Conservation (phyloP, 768 basidiomycete genomes). For the Leucocoprinus sp. region DNA sequence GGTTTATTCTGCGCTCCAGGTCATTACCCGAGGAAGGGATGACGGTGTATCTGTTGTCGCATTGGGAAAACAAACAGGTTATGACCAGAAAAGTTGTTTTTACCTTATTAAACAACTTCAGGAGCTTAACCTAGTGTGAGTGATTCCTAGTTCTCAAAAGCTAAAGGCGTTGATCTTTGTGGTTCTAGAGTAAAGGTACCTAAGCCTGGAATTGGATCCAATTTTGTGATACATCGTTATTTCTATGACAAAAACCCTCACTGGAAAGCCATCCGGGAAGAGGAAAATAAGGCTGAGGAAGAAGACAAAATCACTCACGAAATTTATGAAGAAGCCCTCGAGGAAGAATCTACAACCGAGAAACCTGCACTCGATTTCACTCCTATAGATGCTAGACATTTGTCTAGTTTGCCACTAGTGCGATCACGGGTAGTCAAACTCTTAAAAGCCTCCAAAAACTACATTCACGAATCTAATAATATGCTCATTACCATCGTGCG, state of each 20-base stretch:
- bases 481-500: constrained; percentile 71
- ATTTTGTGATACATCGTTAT: constrained; percentile 77
- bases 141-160: not conserved
- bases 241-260: constrained; percentile 68
- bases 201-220: constrained; percentile 65
- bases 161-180: not conserved
- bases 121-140: constrained; percentile 68
- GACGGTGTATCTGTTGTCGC: constrained; percentile 72
- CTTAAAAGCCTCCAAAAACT: constrained; percentile 59
- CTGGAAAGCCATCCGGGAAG: constrained; percentile 73
- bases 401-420: constrained; percentile 68
- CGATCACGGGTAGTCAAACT: constrained; percentile 64
- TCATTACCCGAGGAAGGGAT: constrained; percentile 76
- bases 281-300: constrained; percentile 48
- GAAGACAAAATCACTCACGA: constrained; percentile 20
- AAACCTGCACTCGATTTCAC: constrained; percentile 44
- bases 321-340: constrained; percentile 24
- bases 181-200: constrained; percentile 60
- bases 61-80: constrained; percentile 67
- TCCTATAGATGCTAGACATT: constrained; percentile 68
- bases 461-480: constrained; percentile 67
- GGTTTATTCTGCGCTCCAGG: constrained; percentile 78
- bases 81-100: constrained; percentile 87
- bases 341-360: constrained; percentile 23
- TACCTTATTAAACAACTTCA: constrained; percentile 75